phyloP scores from a whole-genome alignment of 106 monocot species.

The Dendrobium officinale region DNA sequence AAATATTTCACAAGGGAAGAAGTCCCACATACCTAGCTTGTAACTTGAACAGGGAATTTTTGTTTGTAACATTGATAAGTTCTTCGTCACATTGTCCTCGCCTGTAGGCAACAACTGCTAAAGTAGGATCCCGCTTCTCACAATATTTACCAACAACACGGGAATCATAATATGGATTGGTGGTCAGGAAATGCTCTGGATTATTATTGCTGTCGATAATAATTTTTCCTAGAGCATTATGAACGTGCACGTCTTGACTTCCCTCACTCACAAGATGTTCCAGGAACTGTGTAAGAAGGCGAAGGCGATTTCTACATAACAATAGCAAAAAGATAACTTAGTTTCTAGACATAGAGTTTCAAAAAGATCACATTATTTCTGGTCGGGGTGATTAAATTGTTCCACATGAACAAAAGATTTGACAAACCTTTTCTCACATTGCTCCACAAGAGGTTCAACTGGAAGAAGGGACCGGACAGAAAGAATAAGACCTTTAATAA shows the following conservation, averaged over 20 bases:
- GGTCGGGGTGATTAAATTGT: not conserved
- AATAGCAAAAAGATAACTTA: slow-evolving; percentile 9
- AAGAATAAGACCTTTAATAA: slow-evolving; percentile 93
- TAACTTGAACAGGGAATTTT: slow-evolving; percentile 90
- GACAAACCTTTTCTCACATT: slow-evolving; percentile 91
- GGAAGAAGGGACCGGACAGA: slow-evolving; percentile 96
- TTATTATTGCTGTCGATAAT: slow-evolving; percentile 99
- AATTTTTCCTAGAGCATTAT: slow-evolving; percentile 95
- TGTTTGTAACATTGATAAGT: slow-evolving; percentile 92
- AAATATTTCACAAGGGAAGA: not conserved
- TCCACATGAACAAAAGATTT: not conserved
- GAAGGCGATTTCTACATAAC: slow-evolving; percentile 64
- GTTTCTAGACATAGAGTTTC: not conserved
- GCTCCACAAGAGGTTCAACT: slow-evolving; percentile 93
- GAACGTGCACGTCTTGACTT: slow-evolving; percentile 99
- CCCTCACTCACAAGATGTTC: slow-evolving; percentile 99
- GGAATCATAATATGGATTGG: slow-evolving; percentile 97
- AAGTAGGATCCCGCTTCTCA: slow-evolving; percentile 93
- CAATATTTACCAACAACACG: slow-evolving; percentile 99
- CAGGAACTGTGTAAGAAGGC: slow-evolving; percentile 85
- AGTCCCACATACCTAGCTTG: slow-evolving; percentile 66
- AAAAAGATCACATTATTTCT: not conserved
- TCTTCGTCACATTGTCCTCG: slow-evolving; percentile 98
- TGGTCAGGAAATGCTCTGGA: slow-evolving; percentile 94
- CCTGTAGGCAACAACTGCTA: slow-evolving; percentile 96